phyloP scores from a whole-genome alignment of 139 green algal genomes.

The Chloropicon primus region DNA sequence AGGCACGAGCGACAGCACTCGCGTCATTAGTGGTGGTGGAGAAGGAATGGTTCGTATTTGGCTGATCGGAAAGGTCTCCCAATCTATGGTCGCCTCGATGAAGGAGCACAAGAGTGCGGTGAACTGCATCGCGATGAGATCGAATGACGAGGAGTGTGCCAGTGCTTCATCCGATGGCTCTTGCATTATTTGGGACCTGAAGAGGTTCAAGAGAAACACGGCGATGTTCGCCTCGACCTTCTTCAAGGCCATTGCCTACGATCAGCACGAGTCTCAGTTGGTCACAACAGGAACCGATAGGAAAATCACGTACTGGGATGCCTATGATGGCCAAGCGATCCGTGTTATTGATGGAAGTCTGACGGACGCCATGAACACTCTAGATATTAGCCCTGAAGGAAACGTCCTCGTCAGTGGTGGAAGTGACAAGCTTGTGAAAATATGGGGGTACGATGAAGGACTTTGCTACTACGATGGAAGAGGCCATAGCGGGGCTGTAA shows the following conservation, averaged over 20 bases:
- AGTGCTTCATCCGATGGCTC: conserved; percentile 54
- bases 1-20: conserved; percentile 29
- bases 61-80: conserved; percentile 35
- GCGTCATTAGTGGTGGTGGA: conserved; percentile 50
- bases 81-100: conserved; percentile 56
- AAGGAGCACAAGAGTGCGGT: conserved; percentile 72
- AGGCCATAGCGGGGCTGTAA: conserved; percentile 47
- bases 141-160: conserved; percentile 46
- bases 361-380: conserved; percentile 35
- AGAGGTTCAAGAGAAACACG: conserved; percentile 42
- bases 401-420: conserved; percentile 48
- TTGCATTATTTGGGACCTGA: conserved; percentile 80
- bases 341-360: conserved; percentile 59
- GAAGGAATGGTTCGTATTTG: conserved; percentile 43
- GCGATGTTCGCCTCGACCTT: conserved; percentile 65
- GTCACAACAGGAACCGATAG: conserved; percentile 24
- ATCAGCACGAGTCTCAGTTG: conserved; percentile 60
- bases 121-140: conserved; percentile 41
- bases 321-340: conserved; percentile 66
- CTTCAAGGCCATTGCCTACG: conserved; percentile 59
- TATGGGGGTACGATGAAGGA: conserved; percentile 75
- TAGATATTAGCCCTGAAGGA: conserved; percentile 48
- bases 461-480: conserved; percentile 50
- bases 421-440: conserved; percentile 56
- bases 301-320: conserved; percentile 71